Base-by-base conservation (phyloP, 805 yeast genomes). In the Kuraishia borneana region DNA sequence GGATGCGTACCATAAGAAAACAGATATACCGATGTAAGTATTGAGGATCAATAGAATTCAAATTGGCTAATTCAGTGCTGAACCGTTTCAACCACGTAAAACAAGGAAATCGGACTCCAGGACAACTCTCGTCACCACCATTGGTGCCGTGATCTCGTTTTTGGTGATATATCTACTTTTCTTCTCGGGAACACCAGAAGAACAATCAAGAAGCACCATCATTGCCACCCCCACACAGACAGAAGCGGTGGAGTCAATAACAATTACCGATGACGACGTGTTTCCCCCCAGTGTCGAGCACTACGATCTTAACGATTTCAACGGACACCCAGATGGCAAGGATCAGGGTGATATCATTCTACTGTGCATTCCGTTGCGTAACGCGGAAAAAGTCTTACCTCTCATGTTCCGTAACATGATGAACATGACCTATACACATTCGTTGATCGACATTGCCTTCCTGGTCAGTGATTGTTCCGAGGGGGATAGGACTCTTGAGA, bases 351-450 rank as follows among this genome's bases (percentile, higher is more conserved):
- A 84, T 41, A 70, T 75, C 32, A 74, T 84, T 10, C 58, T 84
- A 36, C 57, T 85, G 34, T 64, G 79, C 40, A 69, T 84, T 48
- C 95, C 95, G 7, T 58, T 84, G 40, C 64, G 94, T 54, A 79
- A 84, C 47, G 94, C 95, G 0, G 81, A 73, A 45, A 63, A 68
- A 20, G 88, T 82, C 16, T 58, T 84, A 40, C 87, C 92, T 9
- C 63, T 83, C 63, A 84, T 87, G 67, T 83, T 85, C 59, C 77
- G 78, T 47, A 83, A 84, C 56, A 60, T 84, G 56, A 82, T 81
- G 89, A 83, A 84, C 53, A 61, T 84, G 56, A 83, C 94, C 1
- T 84, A 84, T 51, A 85, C 83, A 36, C 95, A 85, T 51, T 67
- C 71, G 18, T 58, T 83, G 41, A 78, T 84, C 35, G 95, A 84